Base-by-base conservation (phyloP, 352 stramenopile genomes). In the Phytophthora agathidicida region DNA sequence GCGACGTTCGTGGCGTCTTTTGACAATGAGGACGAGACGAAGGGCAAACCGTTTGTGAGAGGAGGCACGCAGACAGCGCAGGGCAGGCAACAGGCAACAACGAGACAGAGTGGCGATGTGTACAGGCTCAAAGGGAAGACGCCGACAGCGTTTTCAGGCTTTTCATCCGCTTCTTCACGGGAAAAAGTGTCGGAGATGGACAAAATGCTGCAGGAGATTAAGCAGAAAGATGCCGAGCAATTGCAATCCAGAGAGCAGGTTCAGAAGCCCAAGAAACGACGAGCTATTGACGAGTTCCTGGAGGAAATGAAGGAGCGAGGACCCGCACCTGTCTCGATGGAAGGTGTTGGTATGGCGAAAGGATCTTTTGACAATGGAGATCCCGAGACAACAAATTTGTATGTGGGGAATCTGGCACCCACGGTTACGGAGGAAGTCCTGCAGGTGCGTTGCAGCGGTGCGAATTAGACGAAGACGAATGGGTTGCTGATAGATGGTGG, bases 401-500 rank as follows among this genome's bases (percentile, higher is more conserved):
- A 97, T 65, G 91, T 99, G 3, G 93, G 94, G 5, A 98, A 98
- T 73, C 55, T 99, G 37, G 83, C 90, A 41, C 89, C 94, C 7
- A 93, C 81, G 2, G 81, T 98, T 19, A 98, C 96, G 1, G 96
- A 98, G 71, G 91, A 98, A 74, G 59, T 79, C 22, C 62, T 98
- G 20, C 65, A 90, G 74, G 81, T 85, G 32, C 47, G 53, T 46
- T 28, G 16, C 7, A 30, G 14, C 28, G 11, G 2, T 43, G 8
- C 7, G 1, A 14, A 3, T 33, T 16, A 31, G 38, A 13, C 7
- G 1, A 14, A 3, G 26, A 14, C 24, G 38, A 13, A 0, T n/a
- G 14, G 31, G 19, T 32, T 20, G 23, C 36, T 72, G 24, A 68
- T 36, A n/a, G n/a, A n/a, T n/a, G n/a, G n/a, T n/a, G 13, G 7